A percentile compares a stretch with the other conserved stretches of the same genome.
These are phyloP conservation scores for Thermomucor indicae-seudaticae DNA, from an alignment of 371 early-diverging fungal genomes.

Conservation along the genomic window DNA sequence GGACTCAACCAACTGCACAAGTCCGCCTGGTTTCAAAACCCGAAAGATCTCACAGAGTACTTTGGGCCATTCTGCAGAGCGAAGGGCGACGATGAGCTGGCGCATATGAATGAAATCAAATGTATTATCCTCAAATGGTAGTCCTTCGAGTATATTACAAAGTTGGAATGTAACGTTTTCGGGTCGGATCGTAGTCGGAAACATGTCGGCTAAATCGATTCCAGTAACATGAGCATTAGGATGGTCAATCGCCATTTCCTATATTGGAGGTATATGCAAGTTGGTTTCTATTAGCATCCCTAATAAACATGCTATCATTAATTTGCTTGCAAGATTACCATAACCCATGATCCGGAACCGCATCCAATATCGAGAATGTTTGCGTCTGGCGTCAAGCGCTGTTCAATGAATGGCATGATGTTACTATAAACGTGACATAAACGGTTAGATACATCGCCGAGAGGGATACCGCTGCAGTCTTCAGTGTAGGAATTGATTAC, in stretches of 20 bases:
- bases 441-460: not conserved
- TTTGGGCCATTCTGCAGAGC: constrained; percentile 27
- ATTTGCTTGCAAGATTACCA: constrained; percentile 14
- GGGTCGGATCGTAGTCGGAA: constrained; percentile 39
- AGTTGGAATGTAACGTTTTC: constrained; percentile 39
- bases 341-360: constrained; percentile 21
- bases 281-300: not conserved
- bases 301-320: not conserved
- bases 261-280: not conserved
- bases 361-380: constrained; percentile 23
- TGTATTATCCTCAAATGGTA: constrained; percentile 39
- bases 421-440: constrained; percentile 14
- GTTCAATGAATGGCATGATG: constrained; percentile 17
- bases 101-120: constrained; percentile 50
- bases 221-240: constrained; percentile 49
- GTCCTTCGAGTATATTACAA: constrained; percentile 27
- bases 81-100: constrained; percentile 29
- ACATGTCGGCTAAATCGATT: constrained; percentile 49
- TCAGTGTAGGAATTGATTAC: not conserved
- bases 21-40: constrained; percentile 44
- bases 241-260: constrained; percentile 58
- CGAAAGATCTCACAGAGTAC: constrained; percentile 34
- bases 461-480: not conserved
- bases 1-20: constrained; percentile 37
- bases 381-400: constrained; percentile 10